These are phyloP conservation scores for Lipomyces kockii DNA, from an alignment of 805 yeast species.

Conservation along the genomic window DNA sequence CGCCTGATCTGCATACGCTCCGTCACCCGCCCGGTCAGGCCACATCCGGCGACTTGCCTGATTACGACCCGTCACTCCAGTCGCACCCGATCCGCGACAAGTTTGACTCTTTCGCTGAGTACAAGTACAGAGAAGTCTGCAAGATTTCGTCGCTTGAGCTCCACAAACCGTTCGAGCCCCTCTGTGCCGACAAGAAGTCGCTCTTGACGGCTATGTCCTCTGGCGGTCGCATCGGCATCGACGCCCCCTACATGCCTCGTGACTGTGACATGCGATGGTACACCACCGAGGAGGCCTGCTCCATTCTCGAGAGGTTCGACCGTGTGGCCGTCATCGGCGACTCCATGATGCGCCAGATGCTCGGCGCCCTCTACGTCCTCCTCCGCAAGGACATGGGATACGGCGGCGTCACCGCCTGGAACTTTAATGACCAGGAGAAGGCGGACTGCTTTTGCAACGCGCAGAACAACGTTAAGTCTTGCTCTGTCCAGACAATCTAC, in stretches of 20 bases:
- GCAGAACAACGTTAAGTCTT: slow-evolving; percentile 35
- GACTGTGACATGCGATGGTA: slow-evolving; percentile 38
- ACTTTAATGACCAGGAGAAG: slow-evolving; percentile 35
- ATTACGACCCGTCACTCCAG: background rate
- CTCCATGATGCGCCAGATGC: slow-evolving; percentile 38
- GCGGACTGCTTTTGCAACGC: slow-evolving; percentile 38
- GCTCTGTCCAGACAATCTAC: slow-evolving; percentile 34
- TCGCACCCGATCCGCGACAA: slow-evolving; percentile 21
- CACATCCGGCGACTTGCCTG: background rate
- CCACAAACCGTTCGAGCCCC: slow-evolving; percentile 36
- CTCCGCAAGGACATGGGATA: slow-evolving; percentile 34
- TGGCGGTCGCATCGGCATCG: slow-evolving; percentile 35
- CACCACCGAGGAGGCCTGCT: slow-evolving; percentile 33
- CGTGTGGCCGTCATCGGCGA: slow-evolving; percentile 34
- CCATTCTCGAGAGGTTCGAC: slow-evolving; percentile 33
- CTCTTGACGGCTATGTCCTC: slow-evolving; percentile 34
- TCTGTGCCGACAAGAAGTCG: slow-evolving; percentile 29
- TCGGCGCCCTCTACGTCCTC: slow-evolving; percentile 34
- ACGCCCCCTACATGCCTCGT: slow-evolving; percentile 37
- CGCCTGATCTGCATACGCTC: background rate
- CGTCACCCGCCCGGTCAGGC: background rate
- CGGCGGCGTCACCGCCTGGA: slow-evolving; percentile 37
- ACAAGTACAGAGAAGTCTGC: slow-evolving; percentile 33
- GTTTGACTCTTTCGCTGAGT: slow-evolving; percentile 35
- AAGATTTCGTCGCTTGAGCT: slow-evolving; percentile 35